phyloP scores from a whole-genome alignment of 2,329 filamentous ascomycete species.

The Penicillium olsonii region DNA sequence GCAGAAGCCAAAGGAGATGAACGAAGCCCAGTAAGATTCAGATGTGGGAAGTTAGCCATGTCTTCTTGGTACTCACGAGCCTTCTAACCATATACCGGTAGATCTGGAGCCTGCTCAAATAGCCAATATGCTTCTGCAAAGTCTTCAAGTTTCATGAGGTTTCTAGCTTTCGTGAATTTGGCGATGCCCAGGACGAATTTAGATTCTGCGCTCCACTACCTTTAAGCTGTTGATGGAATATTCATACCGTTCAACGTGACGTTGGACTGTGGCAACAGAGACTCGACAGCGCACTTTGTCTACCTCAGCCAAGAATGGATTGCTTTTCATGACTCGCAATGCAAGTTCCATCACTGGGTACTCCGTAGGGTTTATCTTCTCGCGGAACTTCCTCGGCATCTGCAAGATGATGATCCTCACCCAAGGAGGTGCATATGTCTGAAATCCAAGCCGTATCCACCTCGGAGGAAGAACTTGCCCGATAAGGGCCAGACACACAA shows the following conservation, averaged over 20 bases:
- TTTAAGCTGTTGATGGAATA: slow-evolving; percentile 13
- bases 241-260: slow-evolving; percentile 10
- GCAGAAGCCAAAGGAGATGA: slow-evolving; percentile 6
- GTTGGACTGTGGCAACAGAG: slow-evolving; percentile 17
- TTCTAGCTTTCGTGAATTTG: slow-evolving; percentile 21
- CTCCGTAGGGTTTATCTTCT: slow-evolving; percentile 3
- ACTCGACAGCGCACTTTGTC: slow-evolving; percentile 17
- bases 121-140: slow-evolving; percentile 20
- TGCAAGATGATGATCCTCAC: slow-evolving; percentile 5
- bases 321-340: slow-evolving; percentile 1
- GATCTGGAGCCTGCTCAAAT: slow-evolving; percentile 14
- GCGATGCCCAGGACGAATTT: slow-evolving; percentile 16
- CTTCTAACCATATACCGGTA: slow-evolving; percentile 20
- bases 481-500: neutral
- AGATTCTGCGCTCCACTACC: slow-evolving; percentile 5
- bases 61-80: slow-evolving; percentile 16
- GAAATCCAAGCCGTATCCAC: slow-evolving; percentile 15
- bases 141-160: slow-evolving; percentile 14
- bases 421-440: slow-evolving; percentile 20
- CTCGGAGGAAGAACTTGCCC: neutral
- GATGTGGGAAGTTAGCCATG: slow-evolving; percentile 8
- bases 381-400: slow-evolving; percentile 18
- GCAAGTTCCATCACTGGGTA: slow-evolving; percentile 14
- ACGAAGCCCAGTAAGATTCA: slow-evolving; percentile 1
- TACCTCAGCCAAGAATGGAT: slow-evolving; percentile 8